phyloP scores from a whole-genome alignment of 305 asterid species.

The Plantago lanceolata region DNA sequence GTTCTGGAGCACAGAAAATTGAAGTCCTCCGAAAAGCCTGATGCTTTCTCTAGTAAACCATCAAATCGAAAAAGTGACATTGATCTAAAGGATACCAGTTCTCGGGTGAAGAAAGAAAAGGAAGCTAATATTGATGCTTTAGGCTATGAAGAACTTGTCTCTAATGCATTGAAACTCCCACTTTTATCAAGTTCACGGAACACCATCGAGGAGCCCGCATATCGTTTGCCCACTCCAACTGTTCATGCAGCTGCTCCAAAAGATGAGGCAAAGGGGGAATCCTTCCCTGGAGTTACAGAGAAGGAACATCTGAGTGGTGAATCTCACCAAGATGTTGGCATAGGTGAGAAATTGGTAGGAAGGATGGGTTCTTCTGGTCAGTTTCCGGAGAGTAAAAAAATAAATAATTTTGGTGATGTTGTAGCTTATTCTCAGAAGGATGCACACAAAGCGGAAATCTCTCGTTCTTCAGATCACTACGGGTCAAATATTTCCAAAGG shows the following conservation, averaged over 20 bases:
- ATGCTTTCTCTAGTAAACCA: conserved; percentile 24
- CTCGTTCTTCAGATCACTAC: conserved; percentile 35
- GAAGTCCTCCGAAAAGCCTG: conserved; percentile 36
- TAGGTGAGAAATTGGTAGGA: conserved; percentile 40
- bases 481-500: conserved; percentile 40
- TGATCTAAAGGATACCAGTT: conserved; percentile 9
- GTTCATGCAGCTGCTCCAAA: conserved; percentile 28
- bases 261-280: conserved; percentile 37
- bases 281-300: conserved; percentile 30
- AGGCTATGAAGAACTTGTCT: conserved; percentile 76
- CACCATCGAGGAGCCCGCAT: conserved; percentile 28
- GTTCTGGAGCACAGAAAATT: conserved; percentile 40
- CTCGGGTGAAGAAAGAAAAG: conserved; percentile 39
- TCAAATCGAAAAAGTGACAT: conserved; percentile 24
- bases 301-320: conserved; percentile 43
- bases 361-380: conserved; percentile 38
- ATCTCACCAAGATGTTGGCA: conserved; percentile 33
- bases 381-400: conserved; percentile 37
- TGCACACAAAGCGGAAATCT: conserved; percentile 14
- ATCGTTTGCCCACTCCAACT: conserved; percentile 30
- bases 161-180: conserved; percentile 75
- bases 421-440: conserved; percentile 38
- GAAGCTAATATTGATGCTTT: conserved; percentile 43
- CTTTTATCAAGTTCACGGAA: conserved; percentile 49
- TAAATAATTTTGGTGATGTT: conserved; percentile 27